Conservation (phyloP, 2,329 filamentous ascomycete genomes). For the Penicillium thymicola region DNA sequence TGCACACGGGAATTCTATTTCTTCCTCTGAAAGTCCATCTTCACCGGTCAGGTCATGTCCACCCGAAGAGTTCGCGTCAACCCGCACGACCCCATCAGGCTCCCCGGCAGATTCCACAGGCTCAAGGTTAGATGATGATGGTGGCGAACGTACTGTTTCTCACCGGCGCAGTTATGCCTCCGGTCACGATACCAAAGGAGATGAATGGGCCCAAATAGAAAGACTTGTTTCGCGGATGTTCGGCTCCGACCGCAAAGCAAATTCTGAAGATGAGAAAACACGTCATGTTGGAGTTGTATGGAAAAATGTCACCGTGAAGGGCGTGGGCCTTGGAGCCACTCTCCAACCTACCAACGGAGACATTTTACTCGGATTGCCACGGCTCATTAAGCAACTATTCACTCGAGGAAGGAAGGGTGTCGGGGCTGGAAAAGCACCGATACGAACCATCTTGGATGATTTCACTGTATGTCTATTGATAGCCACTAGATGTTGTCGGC, state of each 20-base stretch:
- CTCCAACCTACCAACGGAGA: conserved; percentile 57
- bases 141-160: conserved; percentile 23
- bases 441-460: conserved; percentile 65
- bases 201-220: conserved; percentile 34
- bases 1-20: background rate
- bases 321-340: conserved; percentile 63
- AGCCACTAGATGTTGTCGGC: background rate
- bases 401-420: conserved; percentile 31
- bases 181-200: conserved; percentile 19
- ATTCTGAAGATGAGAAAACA: conserved; percentile 68
- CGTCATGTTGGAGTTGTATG: conserved; percentile 68
- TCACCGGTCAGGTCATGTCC: background rate
- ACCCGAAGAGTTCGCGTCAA: conserved; percentile 7
- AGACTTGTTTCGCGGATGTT: conserved; percentile 69
- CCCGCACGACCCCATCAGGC: conserved; percentile 8
- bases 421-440: conserved; percentile 43
- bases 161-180: conserved; percentile 25
- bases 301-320: conserved; percentile 67
- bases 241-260: conserved; percentile 59
- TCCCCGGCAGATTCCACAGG: background rate
- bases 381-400: conserved; percentile 47
- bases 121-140: conserved; percentile 14
- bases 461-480: conserved; percentile 45
- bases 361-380: conserved; percentile 51
- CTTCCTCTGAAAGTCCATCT: background rate